Base-by-base conservation (phyloP, 2,329 filamentous ascomycete genomes). In the Aspergillus intermedius region DNA sequence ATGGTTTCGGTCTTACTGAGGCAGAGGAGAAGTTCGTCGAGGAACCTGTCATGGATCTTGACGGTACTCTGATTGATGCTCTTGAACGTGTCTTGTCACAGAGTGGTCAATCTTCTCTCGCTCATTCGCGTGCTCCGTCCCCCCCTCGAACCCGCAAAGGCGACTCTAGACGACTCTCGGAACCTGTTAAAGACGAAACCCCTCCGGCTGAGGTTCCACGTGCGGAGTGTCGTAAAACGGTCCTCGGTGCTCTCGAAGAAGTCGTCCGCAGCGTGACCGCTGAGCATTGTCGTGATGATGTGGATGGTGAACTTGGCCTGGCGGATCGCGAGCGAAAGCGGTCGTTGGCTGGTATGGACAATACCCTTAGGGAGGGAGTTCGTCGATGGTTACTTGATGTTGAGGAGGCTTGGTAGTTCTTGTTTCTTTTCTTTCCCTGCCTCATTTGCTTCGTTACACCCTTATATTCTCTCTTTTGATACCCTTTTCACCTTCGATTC, bases 11-110 rank as follows among this genome's bases (percentile, higher is more conserved):
- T 17, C 46, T 57, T 8, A 55, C 47, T n/a, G 62, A 64, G 28
- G 67, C 75, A 1, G 74, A 77, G 45, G 77, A 80, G 53, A 64
- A 71, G 48, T 79, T 81, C 44, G 61, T 72, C 9, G 75, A 78
- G 52, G 78, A 82, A 52, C 64, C 65, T 2, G 74, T 82, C 43
- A 77, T 79, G 74, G 78, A 80, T 53, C 73, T 80, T 45, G 79
- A 82, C 51, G 71, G 72, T n/a, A 79, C 72, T 2, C 67, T 82
- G 0, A 75, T 79, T 32, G 77, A 81, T 58, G 79, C 78, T 6
- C 69, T 82, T 19, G 79, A 82, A 58, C 74, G 76, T 45, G 74
- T 80, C 8, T 66, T 82, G 3, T 71, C 67, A 3, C 72, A 69
- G 37, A 73, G 70, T 43, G 69, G 65, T 4, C 63, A 68, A 35